phyloP scores from a whole-genome alignment of 2,329 filamentous ascomycete species.

The Zasmidium cellare region DNA sequence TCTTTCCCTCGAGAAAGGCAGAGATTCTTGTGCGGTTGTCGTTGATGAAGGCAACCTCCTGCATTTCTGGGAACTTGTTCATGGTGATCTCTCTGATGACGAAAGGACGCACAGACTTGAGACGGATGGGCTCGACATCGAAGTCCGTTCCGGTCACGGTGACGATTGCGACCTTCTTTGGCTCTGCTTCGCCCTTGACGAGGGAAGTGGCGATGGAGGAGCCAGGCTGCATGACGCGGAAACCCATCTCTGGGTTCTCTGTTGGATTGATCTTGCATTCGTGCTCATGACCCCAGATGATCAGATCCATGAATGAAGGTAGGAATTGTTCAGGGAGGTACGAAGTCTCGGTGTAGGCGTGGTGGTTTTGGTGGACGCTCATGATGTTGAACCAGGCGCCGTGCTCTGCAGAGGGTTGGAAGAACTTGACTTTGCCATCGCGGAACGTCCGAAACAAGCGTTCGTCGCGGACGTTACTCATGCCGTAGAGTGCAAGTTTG shows the following conservation, averaged over 20 bases:
- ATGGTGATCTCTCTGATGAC: constrained; percentile 81
- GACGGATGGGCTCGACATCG: constrained; percentile 72
- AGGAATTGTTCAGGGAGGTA: constrained; percentile 93
- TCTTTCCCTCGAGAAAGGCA: constrained; percentile 70
- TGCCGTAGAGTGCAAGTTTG: constrained; percentile 87
- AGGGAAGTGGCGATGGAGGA: constrained; percentile 95
- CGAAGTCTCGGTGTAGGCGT: constrained; percentile 86
- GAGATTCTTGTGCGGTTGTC: constrained; percentile 84
- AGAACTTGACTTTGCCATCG: constrained; percentile 93
- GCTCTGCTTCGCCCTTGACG: constrained; percentile 81
- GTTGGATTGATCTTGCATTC: constrained; percentile 87
- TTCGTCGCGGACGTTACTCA: constrained; percentile 96
- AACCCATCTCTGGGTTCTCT: constrained; percentile 82
- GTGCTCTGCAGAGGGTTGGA: constrained; percentile 75
- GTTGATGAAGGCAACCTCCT: constrained; percentile 73
- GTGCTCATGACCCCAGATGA: constrained; percentile 97
- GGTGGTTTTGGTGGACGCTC: constrained; percentile 93
- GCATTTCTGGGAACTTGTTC: constrained; percentile 72
- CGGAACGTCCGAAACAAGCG: constrained; percentile 90
- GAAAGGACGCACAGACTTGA: constrained; percentile 90
- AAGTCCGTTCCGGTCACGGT: constrained; percentile 83
- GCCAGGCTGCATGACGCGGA: constrained; percentile 95
- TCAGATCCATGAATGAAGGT: constrained; percentile 84
- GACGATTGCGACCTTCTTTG: constrained; percentile 87
- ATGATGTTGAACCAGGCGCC: constrained; percentile 95